Base-by-base conservation (phyloP, 2,329 filamentous ascomycete species). In the Aureobasidium sp. region DNA sequence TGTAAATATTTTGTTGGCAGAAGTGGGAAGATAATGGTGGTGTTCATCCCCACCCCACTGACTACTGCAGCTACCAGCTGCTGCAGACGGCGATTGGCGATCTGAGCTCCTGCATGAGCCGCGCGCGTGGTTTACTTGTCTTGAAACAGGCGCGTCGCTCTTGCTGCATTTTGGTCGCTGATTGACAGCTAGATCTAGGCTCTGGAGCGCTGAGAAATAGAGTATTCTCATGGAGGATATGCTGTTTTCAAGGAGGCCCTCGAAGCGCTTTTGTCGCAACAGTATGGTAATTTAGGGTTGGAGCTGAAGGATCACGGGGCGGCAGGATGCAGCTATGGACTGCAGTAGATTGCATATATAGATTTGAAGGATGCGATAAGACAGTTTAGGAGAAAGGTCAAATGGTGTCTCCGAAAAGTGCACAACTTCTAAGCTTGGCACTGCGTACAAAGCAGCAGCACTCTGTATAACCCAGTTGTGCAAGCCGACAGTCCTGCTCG, bases 351-450 rank as follows among this genome's bases (percentile, higher is more conserved):
- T 58, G 55, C 41, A 58, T 58, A 58, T 58, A 36, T 44, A 47
- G 46, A 58, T 48, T 48, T 48, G 51, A 32, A 58, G 42, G 55
- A 58, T 58, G 55, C 55, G 55, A 58, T 57, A 57, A 57, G 53
- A 46, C 53, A 46, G 23, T 27, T 47, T 58, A 48, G 55, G 55
- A 58, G 20, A 58, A 58, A 37, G 55, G 32, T 58, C 55, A 34
- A 39, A 39, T 48, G 23, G 42, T 47, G 55, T 37, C 46, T 58
- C 32, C 34, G 55, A 39, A 17, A 20, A 34, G 37, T 23, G 42
- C 55, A 58, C 42, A 57, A 36, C 23, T 29, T 55, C 15, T 55
- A 55, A 42, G 15, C 51, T 55, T 42, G 23, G 23, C 23, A 13
- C 37, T 55, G 51, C 7, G 37, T 26, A 41, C 36, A 41, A 51